These are phyloP conservation scores for Heliophila coronopifolia DNA, from an alignment of 441 rosid genomes.

Conservation along the genomic window DNA sequence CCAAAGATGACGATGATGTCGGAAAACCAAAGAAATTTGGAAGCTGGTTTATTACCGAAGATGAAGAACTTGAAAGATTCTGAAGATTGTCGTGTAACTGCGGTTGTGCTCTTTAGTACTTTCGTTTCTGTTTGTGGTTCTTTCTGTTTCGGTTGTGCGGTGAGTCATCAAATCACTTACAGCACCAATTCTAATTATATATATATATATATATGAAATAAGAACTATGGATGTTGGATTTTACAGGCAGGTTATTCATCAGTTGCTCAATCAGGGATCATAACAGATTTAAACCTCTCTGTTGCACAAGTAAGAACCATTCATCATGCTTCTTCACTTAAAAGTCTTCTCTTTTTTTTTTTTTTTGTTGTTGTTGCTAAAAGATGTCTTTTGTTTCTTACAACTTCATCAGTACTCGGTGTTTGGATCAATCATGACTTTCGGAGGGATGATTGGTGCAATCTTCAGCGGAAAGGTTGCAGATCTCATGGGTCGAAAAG, in stretches of 20 bases:
- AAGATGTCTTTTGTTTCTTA: not conserved
- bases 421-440: conserved; percentile 62
- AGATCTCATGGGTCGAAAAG: conserved; percentile 57
- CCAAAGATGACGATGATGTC: conserved; percentile 22
- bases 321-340: not conserved
- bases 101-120: conserved; percentile 32
- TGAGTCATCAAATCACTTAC: no score
- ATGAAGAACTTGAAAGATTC: conserved; percentile 25
- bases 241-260: conserved; percentile 61
- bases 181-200: no score
- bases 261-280: conserved; percentile 49
- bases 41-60: conserved; percentile 28
- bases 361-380: not conserved
- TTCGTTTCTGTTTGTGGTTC: conserved; percentile 48
- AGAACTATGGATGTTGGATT: not conserved
- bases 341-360: not conserved
- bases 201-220: no score
- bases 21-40: conserved; percentile 21
- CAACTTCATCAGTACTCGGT: conserved; percentile 57
- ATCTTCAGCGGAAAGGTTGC: conserved; percentile 52
- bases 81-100: conserved; percentile 28
- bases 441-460: conserved; percentile 71
- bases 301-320: conserved; percentile 34
- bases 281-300: conserved; percentile 43
- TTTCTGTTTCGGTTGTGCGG: conserved; percentile 45